A percentile compares a stretch with the other conserved stretches of the same genome.
These are phyloP conservation scores for Eucalyptus pauciflora DNA, from an alignment of 345 rosid genomes.

Conservation along the genomic window DNA sequence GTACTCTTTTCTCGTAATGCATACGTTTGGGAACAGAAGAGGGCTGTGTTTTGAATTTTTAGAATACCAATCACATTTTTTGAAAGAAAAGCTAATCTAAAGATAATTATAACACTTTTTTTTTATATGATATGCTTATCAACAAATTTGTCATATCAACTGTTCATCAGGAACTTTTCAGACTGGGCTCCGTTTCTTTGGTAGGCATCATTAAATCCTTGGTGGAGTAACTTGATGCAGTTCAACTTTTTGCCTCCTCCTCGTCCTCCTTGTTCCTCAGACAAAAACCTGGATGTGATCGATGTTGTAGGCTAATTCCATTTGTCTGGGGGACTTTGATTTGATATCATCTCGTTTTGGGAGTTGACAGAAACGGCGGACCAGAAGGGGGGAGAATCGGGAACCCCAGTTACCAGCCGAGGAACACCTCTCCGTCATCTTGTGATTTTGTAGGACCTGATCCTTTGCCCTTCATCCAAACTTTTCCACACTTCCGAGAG, in stretches of 20 bases:
- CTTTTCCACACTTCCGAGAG: background rate
- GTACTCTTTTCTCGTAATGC: background rate
- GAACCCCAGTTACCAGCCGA: background rate
- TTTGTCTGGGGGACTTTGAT: background rate
- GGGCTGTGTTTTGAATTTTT: background rate
- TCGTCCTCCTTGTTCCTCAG: background rate
- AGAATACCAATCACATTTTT: background rate
- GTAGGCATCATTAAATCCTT: background rate
- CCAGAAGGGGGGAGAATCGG: background rate
- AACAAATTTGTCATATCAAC: background rate
- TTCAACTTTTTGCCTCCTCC: background rate
- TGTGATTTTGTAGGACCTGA: background rate
- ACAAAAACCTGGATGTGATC: background rate
- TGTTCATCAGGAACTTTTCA: background rate
- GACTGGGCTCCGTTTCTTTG: background rate
- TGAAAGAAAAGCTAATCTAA: background rate
- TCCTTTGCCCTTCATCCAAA: background rate
- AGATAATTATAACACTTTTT: background rate
- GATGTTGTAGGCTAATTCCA: background rate
- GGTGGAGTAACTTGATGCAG: background rate
- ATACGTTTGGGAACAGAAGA: background rate
- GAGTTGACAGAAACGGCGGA: background rate
- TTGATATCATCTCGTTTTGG: background rate
- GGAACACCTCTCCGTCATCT: background rate
- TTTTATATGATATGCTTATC: background rate